Evolutionary conservation across 495 filamentous ascomycete genomes (phyloP).

Genomic region (Platismatia glauca): DNA sequence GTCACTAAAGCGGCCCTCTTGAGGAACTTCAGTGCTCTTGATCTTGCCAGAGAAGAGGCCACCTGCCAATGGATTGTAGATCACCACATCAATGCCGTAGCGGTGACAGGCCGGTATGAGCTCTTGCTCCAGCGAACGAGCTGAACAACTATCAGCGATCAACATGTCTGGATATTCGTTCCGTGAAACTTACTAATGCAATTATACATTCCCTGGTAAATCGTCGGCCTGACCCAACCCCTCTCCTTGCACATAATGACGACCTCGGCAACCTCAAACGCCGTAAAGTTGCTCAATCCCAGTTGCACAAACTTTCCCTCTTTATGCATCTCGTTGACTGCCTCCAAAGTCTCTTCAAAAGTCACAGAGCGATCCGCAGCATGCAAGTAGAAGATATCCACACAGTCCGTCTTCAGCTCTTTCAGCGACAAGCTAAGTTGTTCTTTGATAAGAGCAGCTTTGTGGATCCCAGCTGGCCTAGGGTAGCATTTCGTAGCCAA

Average conservation of each 20-base stretch:
- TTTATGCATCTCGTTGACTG: slow-evolving; percentile 72
- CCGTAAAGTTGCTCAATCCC: slow-evolving; percentile 76
- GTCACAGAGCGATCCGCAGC: slow-evolving; percentile 70
- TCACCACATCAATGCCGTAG: slow-evolving; percentile 77
- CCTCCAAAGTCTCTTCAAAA: slow-evolving; percentile 71
- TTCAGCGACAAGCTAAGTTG: slow-evolving; percentile 55
- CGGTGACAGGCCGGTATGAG: slow-evolving; percentile 70
- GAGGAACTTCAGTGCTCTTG: slow-evolving; percentile 58
- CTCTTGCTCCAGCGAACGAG: slow-evolving; percentile 71
- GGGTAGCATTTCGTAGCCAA: slow-evolving; percentile 84
- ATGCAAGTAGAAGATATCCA: slow-evolving; percentile 88
- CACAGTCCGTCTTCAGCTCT: slow-evolving; percentile 63
- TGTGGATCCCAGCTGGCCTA: slow-evolving; percentile 45
- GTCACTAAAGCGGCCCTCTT: slow-evolving; percentile 62
- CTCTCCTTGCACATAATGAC: slow-evolving; percentile 72
- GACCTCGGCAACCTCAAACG: slow-evolving; percentile 87
- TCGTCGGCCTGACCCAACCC: slow-evolving; percentile 61
- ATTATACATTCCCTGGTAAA: slow-evolving; percentile 65
- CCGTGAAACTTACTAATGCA: slow-evolving; percentile 41
- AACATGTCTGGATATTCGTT: neutral
- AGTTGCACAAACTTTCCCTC: slow-evolving; percentile 79
- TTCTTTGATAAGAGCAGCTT: slow-evolving; percentile 49
- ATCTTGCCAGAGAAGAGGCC: slow-evolving; percentile 82
- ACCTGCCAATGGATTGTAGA: slow-evolving; percentile 87
- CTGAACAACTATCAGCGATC: slow-evolving; percentile 26